These are phyloP conservation scores for Eutrema yunnanense DNA, from an alignment of 345 rosid species.

Conservation along the genomic window DNA sequence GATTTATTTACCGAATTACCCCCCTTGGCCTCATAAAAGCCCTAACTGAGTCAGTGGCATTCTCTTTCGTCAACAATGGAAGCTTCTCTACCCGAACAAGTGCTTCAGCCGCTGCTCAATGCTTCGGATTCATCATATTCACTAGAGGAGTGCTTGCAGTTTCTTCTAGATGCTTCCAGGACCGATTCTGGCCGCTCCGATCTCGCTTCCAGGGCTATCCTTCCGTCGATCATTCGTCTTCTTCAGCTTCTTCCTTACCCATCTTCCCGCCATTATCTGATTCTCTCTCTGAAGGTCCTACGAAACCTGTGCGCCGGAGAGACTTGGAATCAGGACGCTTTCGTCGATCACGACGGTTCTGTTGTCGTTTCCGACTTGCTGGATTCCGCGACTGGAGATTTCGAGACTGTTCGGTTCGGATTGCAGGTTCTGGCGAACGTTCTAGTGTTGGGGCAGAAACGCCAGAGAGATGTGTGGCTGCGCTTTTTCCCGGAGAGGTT, in stretches of 20 bases:
- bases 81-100: conserved; percentile 24
- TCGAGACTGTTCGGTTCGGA: conserved; percentile 40
- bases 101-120: conserved; percentile 38
- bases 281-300: conserved; percentile 48
- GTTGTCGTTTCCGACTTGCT: conserved; percentile 28
- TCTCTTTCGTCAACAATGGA: conserved; percentile 16
- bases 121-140: conserved; percentile 34
- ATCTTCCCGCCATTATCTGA: conserved; percentile 27
- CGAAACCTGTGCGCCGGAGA: conserved; percentile 84
- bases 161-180: conserved; percentile 42
- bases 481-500: conserved; percentile 49
- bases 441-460: conserved; percentile 51
- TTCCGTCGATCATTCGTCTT: conserved; percentile 41
- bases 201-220: conserved; percentile 52
- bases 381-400: conserved; percentile 23
- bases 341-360: conserved; percentile 46
- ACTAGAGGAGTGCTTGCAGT: conserved; percentile 41
- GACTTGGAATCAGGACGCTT: conserved; percentile 43
- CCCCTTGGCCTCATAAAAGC: neutral
- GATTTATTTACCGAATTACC: neutral
- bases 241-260: conserved; percentile 29
- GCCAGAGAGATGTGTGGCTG: conserved; percentile 54
- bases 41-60: neutral
- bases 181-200: conserved; percentile 44
- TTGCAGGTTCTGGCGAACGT: conserved; percentile 74